Conservation (phyloP, 23 red algal species). For the Gracilariopsis chorda region DNA sequence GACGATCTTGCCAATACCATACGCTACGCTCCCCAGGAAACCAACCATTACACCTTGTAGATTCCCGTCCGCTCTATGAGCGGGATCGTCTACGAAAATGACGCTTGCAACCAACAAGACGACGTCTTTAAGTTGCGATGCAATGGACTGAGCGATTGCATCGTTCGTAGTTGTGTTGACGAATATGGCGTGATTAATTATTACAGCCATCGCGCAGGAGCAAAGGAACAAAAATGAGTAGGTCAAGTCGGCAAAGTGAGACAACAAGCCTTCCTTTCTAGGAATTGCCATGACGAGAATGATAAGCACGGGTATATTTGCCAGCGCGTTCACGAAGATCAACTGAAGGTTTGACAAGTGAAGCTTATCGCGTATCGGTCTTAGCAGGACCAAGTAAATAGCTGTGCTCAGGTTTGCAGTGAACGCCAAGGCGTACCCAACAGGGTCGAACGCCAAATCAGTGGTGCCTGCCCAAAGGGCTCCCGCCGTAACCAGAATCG, state of each 20-base stretch:
- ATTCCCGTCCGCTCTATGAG: constrained; percentile 26
- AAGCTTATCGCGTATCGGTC: constrained; percentile 32
- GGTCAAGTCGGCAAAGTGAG: constrained; percentile 11
- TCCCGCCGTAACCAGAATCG: constrained; percentile 15
- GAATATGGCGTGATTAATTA: constrained; percentile 89
- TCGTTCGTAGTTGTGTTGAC: constrained; percentile 95
- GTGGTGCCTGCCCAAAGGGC: constrained; percentile 18
- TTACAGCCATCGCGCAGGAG: constrained; percentile 65
- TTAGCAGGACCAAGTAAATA: constrained; percentile 19
- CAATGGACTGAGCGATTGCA: constrained; percentile 83
- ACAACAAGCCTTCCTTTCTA: constrained; percentile 3
- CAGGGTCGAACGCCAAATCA: constrained; percentile 41
- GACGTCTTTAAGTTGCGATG: constrained; percentile 87
- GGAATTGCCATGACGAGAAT: neutral
- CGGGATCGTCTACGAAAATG: constrained; percentile 57
- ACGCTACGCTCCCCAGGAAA: constrained; percentile 52
- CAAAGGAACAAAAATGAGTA: constrained; percentile 48
- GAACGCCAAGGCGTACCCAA: constrained; percentile 34
- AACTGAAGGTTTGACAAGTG: constrained; percentile 23
- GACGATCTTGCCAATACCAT: constrained; percentile 19
- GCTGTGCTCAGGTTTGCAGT: constrained; percentile 35
- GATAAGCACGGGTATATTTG: constrained; percentile 26
- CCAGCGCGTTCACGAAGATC: constrained; percentile 32
- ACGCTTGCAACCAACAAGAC: constrained; percentile 44
- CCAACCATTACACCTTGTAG: constrained; percentile 49